Evolutionary conservation across 2,329 filamentous ascomycete genomes (phyloP).

Genomic region (Claviceps quebecensis): DNA sequence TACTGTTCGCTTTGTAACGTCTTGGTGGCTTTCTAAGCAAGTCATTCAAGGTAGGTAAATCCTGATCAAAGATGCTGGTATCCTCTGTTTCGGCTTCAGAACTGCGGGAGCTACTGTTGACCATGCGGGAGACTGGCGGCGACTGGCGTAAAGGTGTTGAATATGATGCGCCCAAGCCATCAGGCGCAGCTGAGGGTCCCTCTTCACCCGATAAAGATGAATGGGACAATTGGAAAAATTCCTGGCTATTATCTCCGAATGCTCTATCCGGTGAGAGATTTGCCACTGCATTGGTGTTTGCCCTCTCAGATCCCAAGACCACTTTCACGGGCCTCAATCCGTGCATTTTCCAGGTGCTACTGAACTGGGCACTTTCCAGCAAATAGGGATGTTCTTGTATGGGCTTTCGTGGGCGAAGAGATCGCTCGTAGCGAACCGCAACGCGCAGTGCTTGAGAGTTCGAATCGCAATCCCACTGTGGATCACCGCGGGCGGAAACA

Average conservation of each 20-base stretch:
- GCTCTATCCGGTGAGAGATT: conserved; percentile 40
- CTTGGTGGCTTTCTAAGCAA: conserved; percentile 13
- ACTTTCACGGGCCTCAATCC: conserved; percentile 39
- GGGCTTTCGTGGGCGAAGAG: conserved; percentile 43
- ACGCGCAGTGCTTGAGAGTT: conserved; percentile 12
- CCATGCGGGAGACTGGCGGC: conserved; percentile 11
- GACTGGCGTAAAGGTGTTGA: conserved; percentile 18
- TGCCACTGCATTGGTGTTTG: conserved; percentile 30
- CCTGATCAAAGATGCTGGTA: conserved; percentile 23
- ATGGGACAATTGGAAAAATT: conserved; percentile 17
- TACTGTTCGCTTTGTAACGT: conserved; percentile 5
- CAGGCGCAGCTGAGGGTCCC: conserved; percentile 9
- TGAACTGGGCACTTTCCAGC: conserved; percentile 41
- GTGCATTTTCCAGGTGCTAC: conserved; percentile 36
- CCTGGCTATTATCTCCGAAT: conserved; percentile 38
- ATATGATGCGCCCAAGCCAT: conserved; percentile 13
- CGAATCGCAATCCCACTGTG: neutral
- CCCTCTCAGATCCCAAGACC: conserved; percentile 15
- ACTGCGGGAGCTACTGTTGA: conserved; percentile 21
- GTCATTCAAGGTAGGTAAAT: conserved; percentile 24
- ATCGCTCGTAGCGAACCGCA: conserved; percentile 28
- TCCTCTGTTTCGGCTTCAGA: conserved; percentile 22
- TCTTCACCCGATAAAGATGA: conserved; percentile 18
- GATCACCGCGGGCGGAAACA: neutral
- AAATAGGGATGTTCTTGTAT: conserved; percentile 48